phyloP scores from a whole-genome alignment of 257 asterid genomes.

The Ballota nigra region DNA sequence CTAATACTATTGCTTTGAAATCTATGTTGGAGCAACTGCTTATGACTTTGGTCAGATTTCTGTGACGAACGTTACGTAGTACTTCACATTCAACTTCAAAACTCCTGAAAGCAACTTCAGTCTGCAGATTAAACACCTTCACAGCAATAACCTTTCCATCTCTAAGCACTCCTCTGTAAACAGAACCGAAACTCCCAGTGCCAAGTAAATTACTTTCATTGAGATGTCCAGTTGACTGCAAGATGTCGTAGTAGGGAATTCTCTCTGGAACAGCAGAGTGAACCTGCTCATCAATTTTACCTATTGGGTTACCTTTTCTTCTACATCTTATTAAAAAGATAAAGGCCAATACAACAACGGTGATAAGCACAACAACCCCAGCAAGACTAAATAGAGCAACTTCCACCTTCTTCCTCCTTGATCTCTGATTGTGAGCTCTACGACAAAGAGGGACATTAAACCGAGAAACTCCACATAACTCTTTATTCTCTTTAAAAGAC shows the following conservation, averaged over 20 bases:
- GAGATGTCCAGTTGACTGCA: background rate
- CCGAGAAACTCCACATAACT: background rate
- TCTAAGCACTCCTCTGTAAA: background rate
- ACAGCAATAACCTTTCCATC: background rate
- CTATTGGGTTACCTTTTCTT: background rate
- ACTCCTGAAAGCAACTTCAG: background rate
- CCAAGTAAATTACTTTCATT: background rate
- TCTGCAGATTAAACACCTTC: background rate
- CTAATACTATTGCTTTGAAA: background rate
- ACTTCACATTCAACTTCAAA: constrained; percentile 5
- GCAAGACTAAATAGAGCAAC: background rate
- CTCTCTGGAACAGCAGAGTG: background rate
- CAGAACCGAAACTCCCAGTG: background rate
- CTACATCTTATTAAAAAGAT: background rate
- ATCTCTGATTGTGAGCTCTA: background rate
- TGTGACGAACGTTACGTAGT: background rate
- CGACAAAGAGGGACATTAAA: background rate
- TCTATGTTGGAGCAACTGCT: too few species aligned
- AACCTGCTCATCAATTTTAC: background rate
- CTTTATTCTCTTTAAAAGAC: background rate
- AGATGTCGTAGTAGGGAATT: background rate
- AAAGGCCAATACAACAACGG: background rate
- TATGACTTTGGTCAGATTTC: too few species aligned
- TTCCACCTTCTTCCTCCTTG: background rate
- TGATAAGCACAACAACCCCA: background rate